Evolutionary conservation across 2,329 filamentous ascomycete species (phyloP), one percentile per base, ranked within the genome.

Genomic region (Kalaharituber pfeilii): DNA sequence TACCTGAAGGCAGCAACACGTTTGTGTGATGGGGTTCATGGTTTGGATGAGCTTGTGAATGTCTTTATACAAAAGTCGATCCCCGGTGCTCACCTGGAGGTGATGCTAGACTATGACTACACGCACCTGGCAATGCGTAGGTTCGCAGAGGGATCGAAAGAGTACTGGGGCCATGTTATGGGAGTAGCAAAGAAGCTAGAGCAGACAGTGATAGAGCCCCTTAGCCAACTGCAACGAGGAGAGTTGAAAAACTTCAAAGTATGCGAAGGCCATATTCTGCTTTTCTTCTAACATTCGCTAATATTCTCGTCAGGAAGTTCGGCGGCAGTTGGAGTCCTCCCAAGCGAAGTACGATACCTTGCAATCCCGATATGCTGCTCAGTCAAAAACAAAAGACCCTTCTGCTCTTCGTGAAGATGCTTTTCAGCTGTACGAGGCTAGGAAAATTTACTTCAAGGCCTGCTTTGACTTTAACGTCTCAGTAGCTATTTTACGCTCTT

Each of bases 81-180:
- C n/a, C 85, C 86, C 3, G 68, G 77, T 22, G 77, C 80, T 53
- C 74, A 87, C 54, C 86, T 84, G 56, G 88, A 95, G 68, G 82
- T 84, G 53, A 77, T 89, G 52, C 75, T 98, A 65, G 91, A 98
- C 66, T 87, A 94, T 70, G 91, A 98, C 70, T 96, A 96, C 68
- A 91, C 88, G 0, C 74, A 94, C 49, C 73, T 94, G 57, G 87
- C 88, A 15, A 77, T 96, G 67, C 85, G 84, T 68, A 78, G 84
- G 54, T 84, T 88, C 65, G 83, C 82, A 18, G 89, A 98, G 61
- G 85, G 85, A 4, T 82, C 86, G 53, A 81, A 82, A 63, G 88
- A 94, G 66, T 88, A 86, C 72, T 95, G 87, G 87, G 77, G 77
- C 59, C 80, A 82, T 60, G 75, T 87, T 24, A 70, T 94, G 54